phyloP scores from a whole-genome alignment of 192 early-diverging fungal species.

The Kappamyces sp. region DNA sequence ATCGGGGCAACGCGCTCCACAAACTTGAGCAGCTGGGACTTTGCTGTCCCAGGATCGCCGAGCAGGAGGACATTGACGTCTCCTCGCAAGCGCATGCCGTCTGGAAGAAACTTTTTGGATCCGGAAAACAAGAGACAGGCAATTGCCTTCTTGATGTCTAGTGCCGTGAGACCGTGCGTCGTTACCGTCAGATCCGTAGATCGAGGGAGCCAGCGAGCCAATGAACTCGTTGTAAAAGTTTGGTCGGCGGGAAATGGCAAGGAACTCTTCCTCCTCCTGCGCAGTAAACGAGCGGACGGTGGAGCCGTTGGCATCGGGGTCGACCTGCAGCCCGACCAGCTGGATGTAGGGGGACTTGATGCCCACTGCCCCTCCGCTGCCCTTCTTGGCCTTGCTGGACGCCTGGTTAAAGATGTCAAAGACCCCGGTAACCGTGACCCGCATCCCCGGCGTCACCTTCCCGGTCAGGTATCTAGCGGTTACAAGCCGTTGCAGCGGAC shows the following conservation, averaged over 20 bases:
- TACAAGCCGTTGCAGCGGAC: constrained; percentile 19
- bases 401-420: constrained; percentile 87
- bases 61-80: constrained; percentile 96
- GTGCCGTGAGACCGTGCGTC: neutral
- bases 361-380: constrained; percentile 73
- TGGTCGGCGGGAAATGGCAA: constrained; percentile 76
- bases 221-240: constrained; percentile 88
- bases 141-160: constrained; percentile 95
- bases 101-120: constrained; percentile 90
- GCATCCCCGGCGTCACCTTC: constrained; percentile 87
- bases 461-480: constrained; percentile 64
- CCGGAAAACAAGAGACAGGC: constrained; percentile 93
- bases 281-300: constrained; percentile 68
- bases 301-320: constrained; percentile 62
- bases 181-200: constrained; percentile 84
- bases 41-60: constrained; percentile 98
- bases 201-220: constrained; percentile 91
- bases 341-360: constrained; percentile 91
- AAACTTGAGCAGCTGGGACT: constrained; percentile 97
- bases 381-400: constrained; percentile 40
- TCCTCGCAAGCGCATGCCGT: constrained; percentile 93
- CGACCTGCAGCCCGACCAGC: constrained; percentile 85
- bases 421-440: constrained; percentile 89
- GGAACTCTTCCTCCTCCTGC: constrained; percentile 89
- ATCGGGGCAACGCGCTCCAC: constrained; percentile 93